These are phyloP conservation scores for Candida gigantensis DNA, from an alignment of 1,139 yeast species.

Conservation along the genomic window DNA sequence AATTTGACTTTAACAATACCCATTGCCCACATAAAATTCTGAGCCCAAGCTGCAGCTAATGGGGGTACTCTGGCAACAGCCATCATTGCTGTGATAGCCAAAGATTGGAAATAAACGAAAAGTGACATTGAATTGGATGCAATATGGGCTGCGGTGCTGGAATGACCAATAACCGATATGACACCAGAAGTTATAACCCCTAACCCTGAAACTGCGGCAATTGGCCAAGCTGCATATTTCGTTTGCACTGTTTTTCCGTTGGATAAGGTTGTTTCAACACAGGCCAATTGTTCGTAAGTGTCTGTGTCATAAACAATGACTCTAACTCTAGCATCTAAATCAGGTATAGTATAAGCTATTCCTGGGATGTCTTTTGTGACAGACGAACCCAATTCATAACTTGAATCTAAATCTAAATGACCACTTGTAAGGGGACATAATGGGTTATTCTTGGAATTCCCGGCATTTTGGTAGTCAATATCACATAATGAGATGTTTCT, in stretches of 20 bases:
- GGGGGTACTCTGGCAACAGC: conserved; percentile 94
- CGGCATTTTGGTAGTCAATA: conserved; percentile 47
- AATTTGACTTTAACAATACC: conserved; percentile 82
- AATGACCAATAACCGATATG: conserved; percentile 83
- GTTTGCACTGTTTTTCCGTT: conserved; percentile 96
- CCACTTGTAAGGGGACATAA: conserved; percentile 85
- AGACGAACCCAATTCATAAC: conserved; percentile 44
- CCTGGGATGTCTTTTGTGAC: conserved; percentile 65
- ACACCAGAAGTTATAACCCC: conserved; percentile 88
- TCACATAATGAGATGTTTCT: conserved; percentile 65
- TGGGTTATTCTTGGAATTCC: conserved; percentile 13
- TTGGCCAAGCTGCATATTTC: conserved; percentile 94
- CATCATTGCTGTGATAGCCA: conserved; percentile 95
- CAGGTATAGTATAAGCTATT: conserved; percentile 88
- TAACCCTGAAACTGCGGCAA: conserved; percentile 86
- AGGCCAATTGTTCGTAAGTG: conserved; percentile 60
- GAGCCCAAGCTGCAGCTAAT: conserved; percentile 98
- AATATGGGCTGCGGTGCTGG: conserved; percentile 93
- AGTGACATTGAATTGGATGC: conserved; percentile 93
- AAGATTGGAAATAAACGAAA: conserved; percentile 89
- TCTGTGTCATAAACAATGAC: conserved; percentile 54
- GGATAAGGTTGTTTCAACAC: conserved; percentile 84
- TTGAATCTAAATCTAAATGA: conserved; percentile 69
- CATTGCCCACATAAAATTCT: conserved; percentile 94
- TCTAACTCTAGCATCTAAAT: conserved; percentile 87